Conservation (phyloP, 805 yeast species). For the Candida ulmi region DNA sequence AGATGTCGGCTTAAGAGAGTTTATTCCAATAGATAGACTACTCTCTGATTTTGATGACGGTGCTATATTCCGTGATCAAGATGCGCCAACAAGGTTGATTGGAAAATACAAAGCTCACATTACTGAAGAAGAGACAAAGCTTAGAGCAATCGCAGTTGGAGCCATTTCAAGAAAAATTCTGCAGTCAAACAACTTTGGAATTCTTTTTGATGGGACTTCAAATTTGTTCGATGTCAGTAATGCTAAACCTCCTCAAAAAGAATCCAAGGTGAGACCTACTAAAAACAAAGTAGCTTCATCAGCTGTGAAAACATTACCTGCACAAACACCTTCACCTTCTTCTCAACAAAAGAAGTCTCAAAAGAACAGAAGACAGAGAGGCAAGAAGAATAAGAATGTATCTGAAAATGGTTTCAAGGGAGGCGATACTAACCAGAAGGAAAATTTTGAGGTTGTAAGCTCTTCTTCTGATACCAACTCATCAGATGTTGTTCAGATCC, state of each 20-base stretch:
- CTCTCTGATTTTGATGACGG: constrained; percentile 58
- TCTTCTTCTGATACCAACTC: not conserved
- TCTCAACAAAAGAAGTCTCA: too few relatives aligned
- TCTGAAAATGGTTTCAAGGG: not conserved
- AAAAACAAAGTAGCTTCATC: too few relatives aligned
- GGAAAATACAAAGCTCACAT: constrained; percentile 24
- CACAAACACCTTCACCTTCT: not conserved
- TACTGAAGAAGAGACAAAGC: constrained; percentile 23
- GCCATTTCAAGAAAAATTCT: constrained; percentile 25
- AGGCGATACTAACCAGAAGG: not conserved
- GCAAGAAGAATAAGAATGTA: not conserved
- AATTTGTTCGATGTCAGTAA: constrained; percentile 14
- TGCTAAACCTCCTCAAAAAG: constrained; percentile 3
- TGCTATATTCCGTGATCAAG: constrained; percentile 10
- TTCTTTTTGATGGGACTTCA: constrained; percentile 18
- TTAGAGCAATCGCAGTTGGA: constrained; percentile 31
- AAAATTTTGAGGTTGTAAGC: not conserved
- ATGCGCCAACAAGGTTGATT: constrained; percentile 14
- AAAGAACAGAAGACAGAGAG: not conserved
- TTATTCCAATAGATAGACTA: constrained; percentile 45
- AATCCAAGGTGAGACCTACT: not conserved
- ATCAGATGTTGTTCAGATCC: not conserved
- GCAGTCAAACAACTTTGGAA: constrained; percentile 23
- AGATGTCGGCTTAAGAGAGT: constrained; percentile 59
- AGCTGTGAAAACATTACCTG: not conserved